Evolutionary conservation across 345 rosid genomes (phyloP).

Genomic region (Gossypium rotundifolium): DNA sequence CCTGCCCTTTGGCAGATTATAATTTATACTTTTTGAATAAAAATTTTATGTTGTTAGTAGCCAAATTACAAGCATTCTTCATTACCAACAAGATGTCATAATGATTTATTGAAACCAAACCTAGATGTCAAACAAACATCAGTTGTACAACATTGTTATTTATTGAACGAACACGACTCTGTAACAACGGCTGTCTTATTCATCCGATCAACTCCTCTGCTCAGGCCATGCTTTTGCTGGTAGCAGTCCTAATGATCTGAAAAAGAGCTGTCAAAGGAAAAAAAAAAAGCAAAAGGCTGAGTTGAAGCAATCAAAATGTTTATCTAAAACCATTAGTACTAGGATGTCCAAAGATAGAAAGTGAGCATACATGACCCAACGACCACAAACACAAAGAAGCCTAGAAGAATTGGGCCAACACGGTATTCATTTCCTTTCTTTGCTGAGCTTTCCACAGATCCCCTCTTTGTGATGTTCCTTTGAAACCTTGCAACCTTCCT

Average conservation of each 20-base stretch:
- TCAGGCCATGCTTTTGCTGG: constrained; percentile 20
- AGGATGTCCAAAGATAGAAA: not conserved
- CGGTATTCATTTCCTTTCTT: constrained; percentile 25
- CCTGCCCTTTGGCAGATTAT: not conserved
- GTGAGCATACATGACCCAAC: constrained; percentile 20
- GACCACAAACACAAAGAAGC: constrained; percentile 27
- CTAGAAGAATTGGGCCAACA: constrained; percentile 22
- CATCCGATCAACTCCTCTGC: not conserved
- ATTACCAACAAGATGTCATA: too few species aligned
- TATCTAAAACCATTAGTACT: too few species aligned
- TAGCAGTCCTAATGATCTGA: constrained; percentile 27
- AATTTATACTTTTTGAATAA: too few species aligned
- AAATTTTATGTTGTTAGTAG: too few species aligned
- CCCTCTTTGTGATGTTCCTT: constrained; percentile 28
- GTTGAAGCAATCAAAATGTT: too few species aligned
- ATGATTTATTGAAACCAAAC: not conserved
- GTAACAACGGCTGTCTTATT: not conserved
- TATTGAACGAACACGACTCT: not conserved
- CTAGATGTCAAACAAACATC: not conserved
- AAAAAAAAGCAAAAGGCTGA: not conserved
- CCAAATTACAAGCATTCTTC: too few species aligned
- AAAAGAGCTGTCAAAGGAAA: constrained; percentile 25
- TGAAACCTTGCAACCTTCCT: constrained; percentile 30
- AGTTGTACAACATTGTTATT: not conserved
- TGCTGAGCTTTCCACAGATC: constrained; percentile 10